A percentile compares a stretch with the other conserved stretches of the same genome.
phyloP scores from a whole-genome alignment of 306 rosid genomes.

The Begonia masoniana region DNA sequence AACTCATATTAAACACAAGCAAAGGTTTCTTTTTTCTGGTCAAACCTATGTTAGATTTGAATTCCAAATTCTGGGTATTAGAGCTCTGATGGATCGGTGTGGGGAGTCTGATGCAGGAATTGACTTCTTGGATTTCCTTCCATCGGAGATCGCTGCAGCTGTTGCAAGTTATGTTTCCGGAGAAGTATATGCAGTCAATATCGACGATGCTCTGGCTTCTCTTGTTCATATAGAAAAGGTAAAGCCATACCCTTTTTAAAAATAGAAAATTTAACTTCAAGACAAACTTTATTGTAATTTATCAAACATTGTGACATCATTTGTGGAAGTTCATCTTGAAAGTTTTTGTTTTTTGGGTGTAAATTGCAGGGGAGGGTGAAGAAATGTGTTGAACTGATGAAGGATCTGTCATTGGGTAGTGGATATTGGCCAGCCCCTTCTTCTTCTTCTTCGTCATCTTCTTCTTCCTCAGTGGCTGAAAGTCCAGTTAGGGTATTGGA shows the following conservation, averaged over 20 bases:
- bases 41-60: too few relatives aligned
- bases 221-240: slow-evolving; percentile 46
- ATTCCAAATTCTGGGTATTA: too few relatives aligned
- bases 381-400: slow-evolving; percentile 53
- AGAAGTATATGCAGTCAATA: slow-evolving; percentile 26
- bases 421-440: not conserved
- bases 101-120: slow-evolving; percentile 28
- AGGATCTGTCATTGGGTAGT: slow-evolving; percentile 22
- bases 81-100: too few relatives aligned
- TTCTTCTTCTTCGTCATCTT: too few relatives aligned
- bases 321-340: too few relatives aligned
- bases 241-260: too few relatives aligned
- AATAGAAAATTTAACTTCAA: too few relatives aligned
- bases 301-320: too few relatives aligned
- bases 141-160: slow-evolving; percentile 81
- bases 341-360: not conserved
- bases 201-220: slow-evolving; percentile 32
- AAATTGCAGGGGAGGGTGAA: slow-evolving; percentile 54
- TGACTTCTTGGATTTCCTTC: slow-evolving; percentile 73
- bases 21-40: slow-evolving; percentile 22
- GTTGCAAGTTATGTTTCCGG: slow-evolving; percentile 48
- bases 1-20: slow-evolving; percentile 30
- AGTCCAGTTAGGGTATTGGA: slow-evolving; percentile 63
- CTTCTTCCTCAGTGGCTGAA: slow-evolving; percentile 21
- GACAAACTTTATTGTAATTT: too few relatives aligned